phyloP scores from a whole-genome alignment of 192 early-diverging fungal genomes.

The Coemansia sp. region DNA sequence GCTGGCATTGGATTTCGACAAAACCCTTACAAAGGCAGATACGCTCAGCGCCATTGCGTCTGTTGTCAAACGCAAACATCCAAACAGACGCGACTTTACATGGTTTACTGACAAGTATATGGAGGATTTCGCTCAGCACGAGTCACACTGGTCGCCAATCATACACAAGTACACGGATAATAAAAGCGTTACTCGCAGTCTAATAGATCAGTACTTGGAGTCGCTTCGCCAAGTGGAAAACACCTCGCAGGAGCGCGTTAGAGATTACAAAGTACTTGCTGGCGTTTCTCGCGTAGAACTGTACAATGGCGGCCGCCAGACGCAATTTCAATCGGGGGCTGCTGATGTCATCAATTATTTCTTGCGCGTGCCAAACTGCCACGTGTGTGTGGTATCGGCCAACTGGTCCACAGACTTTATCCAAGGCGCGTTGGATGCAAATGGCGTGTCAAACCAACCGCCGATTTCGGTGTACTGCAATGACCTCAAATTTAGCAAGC shows the following conservation, averaged over 20 bases:
- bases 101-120: constrained; percentile 27
- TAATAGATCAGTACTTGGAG: constrained; percentile 30
- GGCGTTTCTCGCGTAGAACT: constrained; percentile 21
- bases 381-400: constrained; percentile 35
- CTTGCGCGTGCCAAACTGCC: constrained; percentile 5
- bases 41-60: constrained; percentile 30
- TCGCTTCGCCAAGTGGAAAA: constrained; percentile 28
- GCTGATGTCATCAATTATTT: constrained; percentile 18
- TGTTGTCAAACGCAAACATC: constrained; percentile 12
- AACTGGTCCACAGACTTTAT: constrained; percentile 55
- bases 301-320: constrained; percentile 10
- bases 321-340: constrained; percentile 23
- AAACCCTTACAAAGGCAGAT: constrained; percentile 38
- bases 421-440: constrained; percentile 31
- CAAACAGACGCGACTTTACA: constrained; percentile 15
- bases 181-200: neutral
- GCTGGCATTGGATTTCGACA: constrained; percentile 45
- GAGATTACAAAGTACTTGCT: constrained; percentile 15
- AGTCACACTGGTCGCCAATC: constrained; percentile 12
- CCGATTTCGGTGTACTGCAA: constrained; percentile 22
- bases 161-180: neutral
- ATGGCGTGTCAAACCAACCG: constrained; percentile 11
- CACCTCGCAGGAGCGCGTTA: constrained; percentile 28
- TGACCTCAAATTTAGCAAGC: constrained; percentile 16
- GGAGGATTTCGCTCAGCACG: constrained; percentile 15